phyloP scores from a whole-genome alignment of 176 grass and related monocot genomes.

The Hsuehochloa calcarea region DNA sequence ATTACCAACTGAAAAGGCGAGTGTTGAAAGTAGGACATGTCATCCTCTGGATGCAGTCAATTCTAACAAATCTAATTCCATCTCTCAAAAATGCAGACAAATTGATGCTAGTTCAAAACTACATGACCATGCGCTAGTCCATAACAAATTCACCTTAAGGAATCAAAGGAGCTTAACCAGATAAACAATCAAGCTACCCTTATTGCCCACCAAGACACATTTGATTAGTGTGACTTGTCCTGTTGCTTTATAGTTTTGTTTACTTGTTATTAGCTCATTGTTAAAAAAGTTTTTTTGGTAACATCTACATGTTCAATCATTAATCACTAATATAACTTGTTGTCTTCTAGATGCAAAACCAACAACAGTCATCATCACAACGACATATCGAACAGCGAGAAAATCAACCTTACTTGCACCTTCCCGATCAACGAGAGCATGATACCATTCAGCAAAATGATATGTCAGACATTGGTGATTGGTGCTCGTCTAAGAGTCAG shows the following conservation, averaged over 20 bases:
- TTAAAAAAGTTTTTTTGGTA: not conserved
- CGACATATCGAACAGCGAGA: constrained; percentile 50
- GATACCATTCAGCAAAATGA: constrained; percentile 57
- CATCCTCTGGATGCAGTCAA: too few relatives aligned
- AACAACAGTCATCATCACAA: constrained; percentile 55
- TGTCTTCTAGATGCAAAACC: constrained; percentile 52
- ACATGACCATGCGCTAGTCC: too few relatives aligned
- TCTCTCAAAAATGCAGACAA: too few relatives aligned
- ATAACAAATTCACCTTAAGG: too few relatives aligned
- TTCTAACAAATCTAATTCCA: too few relatives aligned
- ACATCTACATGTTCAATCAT: not conserved
- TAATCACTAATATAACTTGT: constrained; percentile 14
- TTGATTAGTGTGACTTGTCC: not conserved
- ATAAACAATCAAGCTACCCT: too few relatives aligned
- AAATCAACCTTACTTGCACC: constrained; percentile 54
- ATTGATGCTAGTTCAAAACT: too few relatives aligned
- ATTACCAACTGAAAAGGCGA: too few relatives aligned
- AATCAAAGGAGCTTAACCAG: too few relatives aligned
- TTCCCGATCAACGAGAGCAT: constrained; percentile 55
- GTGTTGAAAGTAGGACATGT: too few relatives aligned
- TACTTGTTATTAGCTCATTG: not conserved
- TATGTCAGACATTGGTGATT: too few relatives aligned
- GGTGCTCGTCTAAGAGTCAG: too few relatives aligned
- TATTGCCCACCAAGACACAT: not conserved
- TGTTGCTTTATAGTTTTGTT: not conserved